Conservation (phyloP, 805 yeast genomes). For the Grigorovia humatica region DNA sequence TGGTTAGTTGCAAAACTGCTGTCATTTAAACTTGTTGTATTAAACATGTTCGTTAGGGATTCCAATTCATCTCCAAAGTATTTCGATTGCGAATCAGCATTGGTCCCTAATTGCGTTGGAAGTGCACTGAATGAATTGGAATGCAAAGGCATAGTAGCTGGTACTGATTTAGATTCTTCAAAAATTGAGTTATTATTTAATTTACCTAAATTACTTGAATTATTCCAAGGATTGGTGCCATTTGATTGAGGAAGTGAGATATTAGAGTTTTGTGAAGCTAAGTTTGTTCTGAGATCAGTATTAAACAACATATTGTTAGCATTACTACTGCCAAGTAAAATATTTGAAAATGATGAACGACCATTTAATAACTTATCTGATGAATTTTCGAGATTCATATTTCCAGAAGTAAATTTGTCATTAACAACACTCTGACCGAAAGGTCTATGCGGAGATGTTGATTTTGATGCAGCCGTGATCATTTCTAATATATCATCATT, state of each 20-base stretch:
- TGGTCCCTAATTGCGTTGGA: neutral
- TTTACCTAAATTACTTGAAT: neutral
- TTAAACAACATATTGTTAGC: neutral
- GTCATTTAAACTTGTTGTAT: conserved; percentile 16
- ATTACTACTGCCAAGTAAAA: neutral
- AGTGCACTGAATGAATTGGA: neutral
- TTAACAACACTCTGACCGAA: neutral
- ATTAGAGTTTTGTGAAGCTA: neutral
- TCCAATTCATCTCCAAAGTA: conserved; percentile 20
- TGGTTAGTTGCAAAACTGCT: neutral
- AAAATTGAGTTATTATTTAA: neutral
- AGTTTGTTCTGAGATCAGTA: neutral
- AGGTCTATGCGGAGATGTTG: conserved; percentile 4
- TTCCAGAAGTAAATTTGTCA: neutral
- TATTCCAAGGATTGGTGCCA: neutral
- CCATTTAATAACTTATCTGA: neutral
- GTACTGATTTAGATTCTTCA: neutral
- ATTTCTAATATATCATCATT: conserved; percentile 21
- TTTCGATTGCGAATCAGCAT: conserved; percentile 3
- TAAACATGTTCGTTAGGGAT: conserved; percentile 18
- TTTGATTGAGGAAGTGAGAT: neutral
- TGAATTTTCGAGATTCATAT: neutral
- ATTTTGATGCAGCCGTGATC: conserved; percentile 21
- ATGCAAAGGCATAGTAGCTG: neutral
- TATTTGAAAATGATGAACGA: neutral